phyloP scores from a whole-genome alignment of 2,329 filamentous ascomycete species.

The Neopestalotiopsis rosae region DNA sequence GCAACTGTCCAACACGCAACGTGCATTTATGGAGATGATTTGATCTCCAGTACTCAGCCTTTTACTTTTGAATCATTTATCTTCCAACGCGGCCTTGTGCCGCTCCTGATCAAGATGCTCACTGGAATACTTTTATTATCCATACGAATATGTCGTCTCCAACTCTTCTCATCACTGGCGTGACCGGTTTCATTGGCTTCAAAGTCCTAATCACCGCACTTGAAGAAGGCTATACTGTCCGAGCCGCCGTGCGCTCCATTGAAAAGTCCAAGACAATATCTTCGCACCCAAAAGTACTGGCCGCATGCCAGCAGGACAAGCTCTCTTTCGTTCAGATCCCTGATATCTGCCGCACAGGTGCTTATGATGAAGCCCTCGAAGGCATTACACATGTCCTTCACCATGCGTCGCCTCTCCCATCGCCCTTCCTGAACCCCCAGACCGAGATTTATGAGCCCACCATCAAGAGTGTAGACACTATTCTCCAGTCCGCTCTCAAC shows the following conservation, averaged over 20 bases:
- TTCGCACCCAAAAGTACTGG: not conserved
- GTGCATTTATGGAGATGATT: too few species aligned
- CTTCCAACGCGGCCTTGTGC: not conserved
- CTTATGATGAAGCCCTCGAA: slow-evolving; percentile 46
- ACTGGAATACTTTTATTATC: not conserved
- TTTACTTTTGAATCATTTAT: not conserved
- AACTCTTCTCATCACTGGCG: slow-evolving; percentile 35
- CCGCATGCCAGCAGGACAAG: slow-evolving; percentile 21
- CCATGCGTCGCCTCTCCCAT: slow-evolving; percentile 35
- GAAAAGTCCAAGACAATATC: not conserved
- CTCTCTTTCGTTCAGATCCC: slow-evolving; percentile 39
- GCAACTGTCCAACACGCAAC: too few species aligned
- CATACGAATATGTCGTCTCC: slow-evolving; percentile 2
- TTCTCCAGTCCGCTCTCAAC: slow-evolving; percentile 43
- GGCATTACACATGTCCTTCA: slow-evolving; percentile 44
- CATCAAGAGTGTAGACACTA: slow-evolving; percentile 40
- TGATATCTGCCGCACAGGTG: slow-evolving; percentile 40
- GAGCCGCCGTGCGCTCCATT: slow-evolving; percentile 34
- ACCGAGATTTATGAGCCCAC: slow-evolving; percentile 32
- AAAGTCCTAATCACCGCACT: slow-evolving; percentile 31
- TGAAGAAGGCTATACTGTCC: slow-evolving; percentile 32
- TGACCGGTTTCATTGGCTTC: slow-evolving; percentile 37
- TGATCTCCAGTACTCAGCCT: not conserved
- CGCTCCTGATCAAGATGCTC: not conserved
- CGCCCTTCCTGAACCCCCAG: slow-evolving; percentile 31